Evolutionary conservation across 106 monocot genomes (phyloP).

Genomic region (Narthecium ossifragum): DNA sequence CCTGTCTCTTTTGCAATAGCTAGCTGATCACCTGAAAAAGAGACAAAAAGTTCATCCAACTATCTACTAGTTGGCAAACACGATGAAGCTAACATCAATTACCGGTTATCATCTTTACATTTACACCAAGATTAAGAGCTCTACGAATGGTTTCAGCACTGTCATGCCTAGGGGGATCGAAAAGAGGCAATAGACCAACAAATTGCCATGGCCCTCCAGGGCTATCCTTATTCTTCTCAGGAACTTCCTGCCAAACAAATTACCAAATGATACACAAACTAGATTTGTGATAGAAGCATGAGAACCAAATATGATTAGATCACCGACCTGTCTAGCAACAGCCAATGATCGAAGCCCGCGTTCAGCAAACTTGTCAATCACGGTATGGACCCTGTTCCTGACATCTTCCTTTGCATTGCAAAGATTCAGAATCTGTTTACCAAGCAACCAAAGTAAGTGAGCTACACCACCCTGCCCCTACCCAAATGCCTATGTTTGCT

Average conservation of each 20-base stretch:
- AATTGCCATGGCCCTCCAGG: slow-evolving; percentile 74
- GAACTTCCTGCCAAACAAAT: slow-evolving; percentile 56
- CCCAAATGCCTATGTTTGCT: no score
- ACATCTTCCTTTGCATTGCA: slow-evolving; percentile 64
- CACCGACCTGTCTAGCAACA: slow-evolving; percentile 55
- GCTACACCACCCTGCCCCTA: no score
- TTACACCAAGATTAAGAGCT: slow-evolving; percentile 84
- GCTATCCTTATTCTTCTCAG: slow-evolving; percentile 72
- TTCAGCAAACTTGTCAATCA: slow-evolving; percentile 72
- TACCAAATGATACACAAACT: no score
- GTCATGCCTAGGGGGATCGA: slow-evolving; percentile 82
- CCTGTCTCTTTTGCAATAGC: slow-evolving; percentile 78
- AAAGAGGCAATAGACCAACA: slow-evolving; percentile 66
- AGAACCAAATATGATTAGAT: no score
- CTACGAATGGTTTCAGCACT: slow-evolving; percentile 75
- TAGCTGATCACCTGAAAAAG: slow-evolving; percentile 57
- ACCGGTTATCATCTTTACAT: slow-evolving; percentile 95
- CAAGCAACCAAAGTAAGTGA: neutral
- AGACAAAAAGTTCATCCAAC: neutral
- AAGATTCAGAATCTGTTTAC: slow-evolving; percentile 50
- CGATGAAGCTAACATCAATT: neutral
- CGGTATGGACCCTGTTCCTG: slow-evolving; percentile 42
- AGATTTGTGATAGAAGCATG: no score
- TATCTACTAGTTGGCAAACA: neutral
- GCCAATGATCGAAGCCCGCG: slow-evolving; percentile 72